These are phyloP conservation scores for Jatropha multifida DNA, from an alignment of 441 rosid species.

Conservation along the genomic window DNA sequence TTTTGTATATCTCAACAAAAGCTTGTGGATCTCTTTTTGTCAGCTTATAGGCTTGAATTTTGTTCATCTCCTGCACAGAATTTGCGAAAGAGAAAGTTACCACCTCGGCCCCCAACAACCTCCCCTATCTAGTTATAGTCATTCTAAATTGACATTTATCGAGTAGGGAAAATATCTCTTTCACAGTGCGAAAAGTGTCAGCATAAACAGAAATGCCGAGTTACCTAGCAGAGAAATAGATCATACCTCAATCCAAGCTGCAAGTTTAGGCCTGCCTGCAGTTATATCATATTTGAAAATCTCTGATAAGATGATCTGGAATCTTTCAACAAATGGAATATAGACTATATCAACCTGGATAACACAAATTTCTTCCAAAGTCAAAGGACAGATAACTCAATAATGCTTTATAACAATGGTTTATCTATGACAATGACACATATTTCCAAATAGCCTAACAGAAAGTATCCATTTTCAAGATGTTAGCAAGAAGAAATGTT, in stretches of 20 bases:
- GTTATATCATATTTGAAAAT: slow-evolving; percentile 54
- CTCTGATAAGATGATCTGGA: slow-evolving; percentile 49
- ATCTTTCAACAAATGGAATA: slow-evolving; percentile 65
- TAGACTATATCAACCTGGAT: slow-evolving; percentile 75
- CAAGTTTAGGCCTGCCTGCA: slow-evolving; percentile 73
- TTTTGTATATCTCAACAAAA: slow-evolving; percentile 42
- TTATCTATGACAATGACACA: background rate
- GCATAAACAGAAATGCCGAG: background rate
- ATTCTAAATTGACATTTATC: too few relatives aligned
- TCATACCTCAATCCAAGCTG: slow-evolving; percentile 73
- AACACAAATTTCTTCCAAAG: background rate
- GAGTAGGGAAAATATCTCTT: too few relatives aligned
- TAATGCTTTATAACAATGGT: background rate
- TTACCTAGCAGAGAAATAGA: too few relatives aligned
- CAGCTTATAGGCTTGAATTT: slow-evolving; percentile 61
- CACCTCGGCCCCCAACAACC: background rate
- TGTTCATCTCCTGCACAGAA: slow-evolving; percentile 65
- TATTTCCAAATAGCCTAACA: background rate
- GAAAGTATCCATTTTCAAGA: background rate
- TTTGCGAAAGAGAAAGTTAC: background rate
- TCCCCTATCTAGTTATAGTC: too few relatives aligned
- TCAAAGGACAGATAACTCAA: background rate
- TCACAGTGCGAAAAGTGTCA: too few relatives aligned
- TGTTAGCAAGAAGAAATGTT: background rate
- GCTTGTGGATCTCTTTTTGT: slow-evolving; percentile 57